phyloP scores from a whole-genome alignment of 768 basidiomycete genomes.

The Collybiopsis luxurians region DNA sequence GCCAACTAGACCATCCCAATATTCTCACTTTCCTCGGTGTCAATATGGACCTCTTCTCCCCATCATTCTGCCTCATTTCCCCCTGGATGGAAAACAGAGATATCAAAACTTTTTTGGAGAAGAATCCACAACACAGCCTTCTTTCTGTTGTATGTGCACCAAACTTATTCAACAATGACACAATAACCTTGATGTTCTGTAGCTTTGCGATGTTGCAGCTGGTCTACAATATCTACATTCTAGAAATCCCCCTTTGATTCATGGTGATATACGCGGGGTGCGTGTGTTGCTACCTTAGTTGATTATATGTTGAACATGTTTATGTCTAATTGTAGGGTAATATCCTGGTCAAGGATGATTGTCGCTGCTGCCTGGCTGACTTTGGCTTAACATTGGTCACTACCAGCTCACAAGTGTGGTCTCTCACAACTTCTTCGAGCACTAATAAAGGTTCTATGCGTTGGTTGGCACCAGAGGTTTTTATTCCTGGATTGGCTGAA shows the following conservation, averaged over 20 bases:
- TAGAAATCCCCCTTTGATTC: too few relatives aligned
- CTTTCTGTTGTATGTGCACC: background rate
- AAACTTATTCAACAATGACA: background rate
- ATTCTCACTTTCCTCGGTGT: slow-evolving; percentile 29
- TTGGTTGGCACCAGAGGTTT: too few relatives aligned
- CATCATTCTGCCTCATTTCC: too few relatives aligned
- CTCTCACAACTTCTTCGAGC: too few relatives aligned
- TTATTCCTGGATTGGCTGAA: background rate
- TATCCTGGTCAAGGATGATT: background rate
- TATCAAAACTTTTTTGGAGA: background rate
- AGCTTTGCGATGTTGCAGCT: background rate
- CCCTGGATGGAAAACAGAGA: background rate
- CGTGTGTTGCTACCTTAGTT: background rate
- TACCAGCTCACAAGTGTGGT: too few relatives aligned
- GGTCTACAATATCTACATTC: too few relatives aligned
- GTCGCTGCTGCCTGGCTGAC: too few relatives aligned
- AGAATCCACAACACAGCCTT: background rate
- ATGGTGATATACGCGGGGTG: too few relatives aligned
- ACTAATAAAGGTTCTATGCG: too few relatives aligned
- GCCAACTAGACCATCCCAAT: slow-evolving; percentile 25
- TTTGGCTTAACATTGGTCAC: too few relatives aligned
- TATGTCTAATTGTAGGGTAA: background rate
- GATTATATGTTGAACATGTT: background rate
- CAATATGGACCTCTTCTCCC: too few relatives aligned
- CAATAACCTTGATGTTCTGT: background rate